Percentiles rank a stretch among this genome's conserved stretches.
These are phyloP conservation scores for Takashimella koratensis DNA, from an alignment of 1,284 basidiomycete genomes.

Conservation along the genomic window DNA sequence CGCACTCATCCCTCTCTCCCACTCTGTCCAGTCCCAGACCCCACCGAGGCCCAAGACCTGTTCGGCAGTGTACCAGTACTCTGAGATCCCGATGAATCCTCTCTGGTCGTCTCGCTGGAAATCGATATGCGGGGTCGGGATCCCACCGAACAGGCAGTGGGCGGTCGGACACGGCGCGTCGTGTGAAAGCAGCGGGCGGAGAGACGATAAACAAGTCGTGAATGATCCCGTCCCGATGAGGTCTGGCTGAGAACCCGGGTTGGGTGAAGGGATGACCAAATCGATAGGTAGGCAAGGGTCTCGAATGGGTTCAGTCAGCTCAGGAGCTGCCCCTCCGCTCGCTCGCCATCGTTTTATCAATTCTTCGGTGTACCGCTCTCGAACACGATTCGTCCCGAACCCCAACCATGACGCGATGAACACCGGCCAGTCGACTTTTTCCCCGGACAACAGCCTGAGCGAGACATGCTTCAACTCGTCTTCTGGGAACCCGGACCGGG, in stretches of 20 bases:
- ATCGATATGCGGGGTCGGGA: constrained; percentile 79
- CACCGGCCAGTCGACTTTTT: constrained; percentile 83
- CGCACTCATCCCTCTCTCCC: constrained; percentile 82
- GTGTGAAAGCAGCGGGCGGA: constrained; percentile 80
- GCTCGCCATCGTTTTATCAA: constrained; percentile 59
- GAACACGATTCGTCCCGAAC: constrained; percentile 93
- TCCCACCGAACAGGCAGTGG: constrained; percentile 96
- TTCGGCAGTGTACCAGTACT: constrained; percentile 96
- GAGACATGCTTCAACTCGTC: constrained; percentile 74
- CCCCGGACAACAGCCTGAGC: constrained; percentile 75
- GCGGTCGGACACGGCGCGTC: constrained; percentile 73
- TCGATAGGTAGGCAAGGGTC: constrained; percentile 89
- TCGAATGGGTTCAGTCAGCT: constrained; percentile 47
- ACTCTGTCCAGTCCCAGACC: constrained; percentile 91
- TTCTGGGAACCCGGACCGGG: constrained; percentile 49
- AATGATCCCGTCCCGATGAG: constrained; percentile 90
- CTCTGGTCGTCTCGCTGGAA: constrained; percentile 67
- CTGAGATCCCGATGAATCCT: constrained; percentile 94
- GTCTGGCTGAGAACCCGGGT: constrained; percentile 56
- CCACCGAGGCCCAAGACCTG: constrained; percentile 93
- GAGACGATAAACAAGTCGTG: constrained; percentile 70
- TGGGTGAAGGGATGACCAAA: constrained; percentile 55
- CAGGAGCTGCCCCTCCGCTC: neutral
- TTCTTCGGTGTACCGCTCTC: constrained; percentile 81
- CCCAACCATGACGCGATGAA: constrained; percentile 99